phyloP scores from a whole-genome alignment of 2,329 filamentous ascomycete species.

The Escovopsis sp. region DNA sequence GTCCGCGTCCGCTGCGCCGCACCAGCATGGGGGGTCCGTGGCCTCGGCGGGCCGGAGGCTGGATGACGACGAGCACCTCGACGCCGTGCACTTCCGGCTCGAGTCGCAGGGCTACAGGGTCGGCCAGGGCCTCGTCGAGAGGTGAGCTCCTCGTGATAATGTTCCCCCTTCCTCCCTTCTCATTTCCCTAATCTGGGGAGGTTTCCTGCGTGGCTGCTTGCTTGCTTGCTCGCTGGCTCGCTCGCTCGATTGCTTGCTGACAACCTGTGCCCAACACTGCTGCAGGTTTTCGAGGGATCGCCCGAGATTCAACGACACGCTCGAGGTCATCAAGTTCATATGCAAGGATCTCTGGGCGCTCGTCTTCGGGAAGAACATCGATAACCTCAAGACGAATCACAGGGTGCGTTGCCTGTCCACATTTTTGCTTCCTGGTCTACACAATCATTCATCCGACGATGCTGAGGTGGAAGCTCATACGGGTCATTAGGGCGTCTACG shows the following conservation, averaged over 20 bases:
- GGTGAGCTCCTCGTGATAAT: slow-evolving; percentile 36
- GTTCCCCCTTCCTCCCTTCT: no score
- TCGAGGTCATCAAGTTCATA: slow-evolving; percentile 95
- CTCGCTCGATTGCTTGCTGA: no score
- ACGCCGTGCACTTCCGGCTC: slow-evolving; percentile 72
- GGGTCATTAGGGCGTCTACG: slow-evolving; percentile 63
- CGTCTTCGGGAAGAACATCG: slow-evolving; percentile 91
- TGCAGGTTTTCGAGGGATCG: slow-evolving; percentile 64
- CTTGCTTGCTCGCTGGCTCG: no score
- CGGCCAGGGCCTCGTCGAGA: slow-evolving; percentile 79
- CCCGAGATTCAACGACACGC: slow-evolving; percentile 77
- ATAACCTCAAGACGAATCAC: slow-evolving; percentile 98
- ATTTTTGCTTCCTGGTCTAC: background rate
- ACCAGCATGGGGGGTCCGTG: background rate
- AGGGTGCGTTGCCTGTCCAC: slow-evolving; percentile 36
- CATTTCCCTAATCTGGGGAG: no score
- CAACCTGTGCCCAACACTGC: no score
- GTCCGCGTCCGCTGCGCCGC: slow-evolving; percentile 3
- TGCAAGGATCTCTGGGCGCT: slow-evolving; percentile 97
- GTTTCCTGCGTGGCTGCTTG: no score
- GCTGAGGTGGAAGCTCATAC: no score
- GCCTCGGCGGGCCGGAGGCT: slow-evolving; percentile 11
- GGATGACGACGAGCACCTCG: slow-evolving; percentile 69
- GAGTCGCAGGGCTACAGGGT: slow-evolving; percentile 83
- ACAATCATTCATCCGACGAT: background rate